Base-by-base conservation (phyloP, 2,329 filamentous ascomycete species). In the Colletotrichum destructivum region DNA sequence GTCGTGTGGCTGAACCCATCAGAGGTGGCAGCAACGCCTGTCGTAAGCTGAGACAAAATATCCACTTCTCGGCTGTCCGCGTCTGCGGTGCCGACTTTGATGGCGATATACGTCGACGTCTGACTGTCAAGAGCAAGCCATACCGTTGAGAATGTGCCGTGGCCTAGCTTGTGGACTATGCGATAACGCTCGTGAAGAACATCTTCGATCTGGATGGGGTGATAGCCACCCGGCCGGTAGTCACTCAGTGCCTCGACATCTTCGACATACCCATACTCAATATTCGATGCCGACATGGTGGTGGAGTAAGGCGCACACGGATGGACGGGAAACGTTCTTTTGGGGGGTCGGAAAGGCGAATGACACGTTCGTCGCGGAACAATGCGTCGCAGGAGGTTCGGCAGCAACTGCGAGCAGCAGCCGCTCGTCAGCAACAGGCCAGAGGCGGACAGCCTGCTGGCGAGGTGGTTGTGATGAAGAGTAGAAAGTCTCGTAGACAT, bases 61-160 rank as follows among this genome's bases (percentile, higher is more conserved):
- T 78, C 68, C 2, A 65, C 57, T 47, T 80, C 79, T 1, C 38
- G 44, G 0, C 38, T 35, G 47, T 73, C 66, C 1, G 74, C 62
- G 35, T 81, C 76, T 9, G 79, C 77, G 0, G 76, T 80, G 62
- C 77, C 77, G 13, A 79, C 75, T 71, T 83, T 83, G 15, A 82
- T 38, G 13, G 80, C 80, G 21, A 81, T 79, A 68, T 81, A 81
- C 54, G 51, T 74, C 0, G 66, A 66, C 9, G 16, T 42, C 35
- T 38, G 47, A 12, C 76, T 35, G 40, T 82, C 79, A 2, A 66
- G 65, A 21, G 80, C 79, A 35, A 83, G 78, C 79, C 79, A 83
- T 38, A 74, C 75, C 1, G 79, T 82, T 2, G 80, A 82, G 35
- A 73, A 80, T 1, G 72, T 71, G 46, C 78, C 77, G 52, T 79